Base-by-base conservation (phyloP, 2,329 filamentous ascomycete genomes). In the Pseudogymnoascus sp. region DNA sequence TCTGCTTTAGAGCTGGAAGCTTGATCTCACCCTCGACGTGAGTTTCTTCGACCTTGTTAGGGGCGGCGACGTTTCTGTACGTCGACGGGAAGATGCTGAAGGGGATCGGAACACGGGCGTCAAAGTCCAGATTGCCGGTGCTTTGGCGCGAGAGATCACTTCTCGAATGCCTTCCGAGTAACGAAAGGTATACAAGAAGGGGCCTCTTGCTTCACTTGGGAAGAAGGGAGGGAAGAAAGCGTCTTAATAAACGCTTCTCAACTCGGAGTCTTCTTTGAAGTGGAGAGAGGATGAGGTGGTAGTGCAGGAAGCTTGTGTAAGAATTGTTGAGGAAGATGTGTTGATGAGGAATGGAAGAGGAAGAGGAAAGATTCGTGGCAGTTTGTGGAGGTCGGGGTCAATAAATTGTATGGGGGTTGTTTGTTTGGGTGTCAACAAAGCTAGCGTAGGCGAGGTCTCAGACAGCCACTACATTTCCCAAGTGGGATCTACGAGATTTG, bases 71-170 rank as follows among this genome's bases (percentile, higher is more conserved):
- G 77, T 82, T 82, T 78, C 89, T 86, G 86, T 97, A 97, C 81
- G 92, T 91, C 80, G 92, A 96, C 83, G 93, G 93, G 87, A 97
- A 97, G 89, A 97, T 90, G 90, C 92, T 97, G 88, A 97, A 96
- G 82, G 93, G 93, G 81, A 97, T 94, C 84, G 93, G 91, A 81
- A 97, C 90, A 81, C 92, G 90, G 82, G 92, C 92, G 90, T 96
- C 92, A 94, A 96, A 97, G 91, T 97, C 92, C 92, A 97, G 92
- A 84, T 91, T 97, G 91, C 82, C 91, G 89, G 89, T 87, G 89
- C 86, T 80, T 77, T 78, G 78, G 80, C 81, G 86, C 79, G 76
- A 78, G 79, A 81, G 77, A 78, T 80, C 85, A 83, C 82, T 86
- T 87, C 87, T 90, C 85, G 84, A 85, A 85, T 77, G 76, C 80